Conservation (phyloP, 2,329 filamentous ascomycete genomes). For the Coniochaeta ligniaria region DNA sequence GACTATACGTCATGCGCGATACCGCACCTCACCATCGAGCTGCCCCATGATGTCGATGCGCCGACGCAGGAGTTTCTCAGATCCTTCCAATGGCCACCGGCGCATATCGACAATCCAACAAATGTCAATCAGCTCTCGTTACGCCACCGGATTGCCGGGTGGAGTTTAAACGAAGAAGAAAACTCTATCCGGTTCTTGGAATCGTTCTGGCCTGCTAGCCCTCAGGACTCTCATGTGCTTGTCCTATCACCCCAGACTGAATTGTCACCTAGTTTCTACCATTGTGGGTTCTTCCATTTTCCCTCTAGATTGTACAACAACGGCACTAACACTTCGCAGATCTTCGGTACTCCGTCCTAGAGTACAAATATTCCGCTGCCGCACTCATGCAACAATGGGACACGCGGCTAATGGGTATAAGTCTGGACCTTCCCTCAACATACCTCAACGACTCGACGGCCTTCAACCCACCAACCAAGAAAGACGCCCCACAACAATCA, state of each 20-base stretch:
- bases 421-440: slow-evolving; percentile 64
- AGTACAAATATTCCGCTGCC: slow-evolving; percentile 63
- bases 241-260: slow-evolving; percentile 76
- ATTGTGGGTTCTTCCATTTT: slow-evolving; percentile 45
- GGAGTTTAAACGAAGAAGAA: slow-evolving; percentile 57
- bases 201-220: slow-evolving; percentile 72
- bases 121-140: slow-evolving; percentile 56
- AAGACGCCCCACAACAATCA: slow-evolving; percentile 4
- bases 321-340: slow-evolving; percentile 32
- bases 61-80: slow-evolving; percentile 57
- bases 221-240: slow-evolving; percentile 66
- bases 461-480: slow-evolving; percentile 37
- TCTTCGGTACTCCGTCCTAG: slow-evolving; percentile 68
- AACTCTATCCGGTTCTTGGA: slow-evolving; percentile 73
- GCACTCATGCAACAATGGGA: slow-evolving; percentile 36
- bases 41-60: slow-evolving; percentile 64
- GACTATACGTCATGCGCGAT: slow-evolving; percentile 65
- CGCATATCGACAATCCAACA: slow-evolving; percentile 26
- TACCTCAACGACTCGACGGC: slow-evolving; percentile 52
- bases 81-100: slow-evolving; percentile 61
- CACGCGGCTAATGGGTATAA: slow-evolving; percentile 65
- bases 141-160: slow-evolving; percentile 62
- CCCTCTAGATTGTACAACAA: no score
- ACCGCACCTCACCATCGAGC: slow-evolving; percentile 77
- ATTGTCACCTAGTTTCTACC: slow-evolving; percentile 73